These are phyloP conservation scores for Aspergillus novofumigatus DNA, from an alignment of 2,329 filamentous ascomycete genomes.

Conservation along the genomic window DNA sequence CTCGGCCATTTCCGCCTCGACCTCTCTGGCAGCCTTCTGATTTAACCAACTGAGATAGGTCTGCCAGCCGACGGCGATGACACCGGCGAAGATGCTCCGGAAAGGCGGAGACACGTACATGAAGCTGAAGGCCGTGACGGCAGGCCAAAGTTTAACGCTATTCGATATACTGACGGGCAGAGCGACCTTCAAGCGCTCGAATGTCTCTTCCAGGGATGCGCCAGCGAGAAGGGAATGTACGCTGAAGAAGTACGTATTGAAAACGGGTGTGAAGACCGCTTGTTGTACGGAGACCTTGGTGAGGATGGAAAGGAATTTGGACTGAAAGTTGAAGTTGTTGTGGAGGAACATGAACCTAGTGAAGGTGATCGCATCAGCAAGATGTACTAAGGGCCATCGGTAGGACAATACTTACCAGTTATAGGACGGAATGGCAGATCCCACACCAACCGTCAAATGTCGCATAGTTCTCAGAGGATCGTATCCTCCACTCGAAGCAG, in stretches of 20 bases:
- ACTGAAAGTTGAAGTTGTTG: slow-evolving; percentile 77
- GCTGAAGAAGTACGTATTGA: slow-evolving; percentile 80
- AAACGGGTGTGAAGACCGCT: slow-evolving; percentile 72
- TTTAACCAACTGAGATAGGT: slow-evolving; percentile 83
- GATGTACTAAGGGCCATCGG: not conserved
- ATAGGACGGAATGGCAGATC: slow-evolving; percentile 72
- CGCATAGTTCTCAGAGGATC: slow-evolving; percentile 65
- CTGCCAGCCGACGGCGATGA: slow-evolving; percentile 86
- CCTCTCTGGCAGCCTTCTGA: slow-evolving; percentile 61
- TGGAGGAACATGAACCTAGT: slow-evolving; percentile 74
- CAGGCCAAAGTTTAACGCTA: slow-evolving; percentile 82
- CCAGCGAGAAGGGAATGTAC: slow-evolving; percentile 72
- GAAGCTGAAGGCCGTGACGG: slow-evolving; percentile 80
- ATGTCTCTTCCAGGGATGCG: slow-evolving; percentile 59
- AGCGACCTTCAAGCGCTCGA: slow-evolving; percentile 67
- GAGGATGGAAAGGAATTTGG: slow-evolving; percentile 64
- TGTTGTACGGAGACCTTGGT: slow-evolving; percentile 81
- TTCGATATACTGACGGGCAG: slow-evolving; percentile 74
- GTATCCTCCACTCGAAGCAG: slow-evolving; percentile 48
- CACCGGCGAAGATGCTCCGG: slow-evolving; percentile 72
- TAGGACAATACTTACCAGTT: slow-evolving; percentile 61
- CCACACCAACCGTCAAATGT: slow-evolving; percentile 68
- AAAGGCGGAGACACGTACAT: slow-evolving; percentile 77
- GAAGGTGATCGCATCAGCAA: not conserved
- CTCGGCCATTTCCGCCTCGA: slow-evolving; percentile 34